A percentile compares a stretch with the other conserved stretches of the same genome.
Evolutionary conservation across 495 filamentous ascomycete species (phyloP).

Genomic region (Aspergillus ostianus): DNA sequence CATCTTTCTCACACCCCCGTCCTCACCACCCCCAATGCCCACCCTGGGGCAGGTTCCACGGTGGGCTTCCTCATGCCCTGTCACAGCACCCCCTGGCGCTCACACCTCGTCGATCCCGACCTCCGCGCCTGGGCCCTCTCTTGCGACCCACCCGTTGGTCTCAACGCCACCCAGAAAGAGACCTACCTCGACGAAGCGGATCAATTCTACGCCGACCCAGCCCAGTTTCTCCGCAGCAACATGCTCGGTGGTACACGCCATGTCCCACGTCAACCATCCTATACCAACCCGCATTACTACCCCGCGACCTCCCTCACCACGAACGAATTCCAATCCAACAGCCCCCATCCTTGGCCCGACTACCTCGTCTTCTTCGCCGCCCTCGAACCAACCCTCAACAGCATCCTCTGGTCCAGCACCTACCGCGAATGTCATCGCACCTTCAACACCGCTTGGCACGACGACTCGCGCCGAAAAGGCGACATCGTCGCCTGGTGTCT

Average conservation of each 20-base stretch:
- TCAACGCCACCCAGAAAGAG: constrained; percentile 54
- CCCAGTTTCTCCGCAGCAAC: constrained; percentile 55
- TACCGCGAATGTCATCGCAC: constrained; percentile 71
- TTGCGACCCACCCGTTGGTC: constrained; percentile 82
- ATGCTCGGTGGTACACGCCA: constrained; percentile 44
- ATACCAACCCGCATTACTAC: constrained; percentile 10
- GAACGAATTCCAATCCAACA: constrained; percentile 1
- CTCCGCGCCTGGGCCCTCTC: constrained; percentile 83
- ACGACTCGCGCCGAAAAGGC: constrained; percentile 82
- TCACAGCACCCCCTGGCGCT: constrained; percentile 96
- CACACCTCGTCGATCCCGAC: constrained; percentile 70
- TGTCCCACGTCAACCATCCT: constrained; percentile 41
- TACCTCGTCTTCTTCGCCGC: constrained; percentile 66
- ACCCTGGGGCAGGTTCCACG: constrained; percentile 46
- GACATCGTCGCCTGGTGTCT: constrained; percentile 82
- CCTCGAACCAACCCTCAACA: constrained; percentile 50
- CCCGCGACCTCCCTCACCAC: constrained; percentile 1
- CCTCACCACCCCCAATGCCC: constrained; percentile 6
- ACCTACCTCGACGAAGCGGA: constrained; percentile 86
- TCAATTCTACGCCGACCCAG: constrained; percentile 72
- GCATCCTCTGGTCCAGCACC: constrained; percentile 49
- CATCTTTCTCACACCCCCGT: constrained; percentile 54
- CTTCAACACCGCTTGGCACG: constrained; percentile 81
- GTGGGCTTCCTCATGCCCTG: constrained; percentile 95
- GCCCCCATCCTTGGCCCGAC: constrained; percentile 52